These are phyloP conservation scores for Astrothelium macrocarpum DNA, from an alignment of 495 filamentous ascomycete species.

Conservation along the genomic window DNA sequence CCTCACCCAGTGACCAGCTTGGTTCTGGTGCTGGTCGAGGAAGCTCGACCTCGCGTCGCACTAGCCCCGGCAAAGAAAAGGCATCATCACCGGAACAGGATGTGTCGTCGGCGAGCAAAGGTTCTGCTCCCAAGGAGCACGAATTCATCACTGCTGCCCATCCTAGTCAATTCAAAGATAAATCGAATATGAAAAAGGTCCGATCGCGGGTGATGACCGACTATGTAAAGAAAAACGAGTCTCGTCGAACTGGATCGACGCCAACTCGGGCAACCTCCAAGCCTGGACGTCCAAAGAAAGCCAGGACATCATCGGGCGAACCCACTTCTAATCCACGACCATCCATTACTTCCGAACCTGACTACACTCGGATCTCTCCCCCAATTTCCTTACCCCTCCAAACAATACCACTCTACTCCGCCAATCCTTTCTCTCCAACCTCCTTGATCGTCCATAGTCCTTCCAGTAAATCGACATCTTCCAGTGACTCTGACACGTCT, in stretches of 20 bases:
- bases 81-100: neutral
- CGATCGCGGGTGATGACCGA: constrained; percentile 15
- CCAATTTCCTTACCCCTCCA: neutral
- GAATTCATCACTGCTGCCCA: constrained; percentile 6
- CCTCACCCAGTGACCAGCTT: neutral
- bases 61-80: constrained; percentile 2
- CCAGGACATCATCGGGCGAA: neutral
- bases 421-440: neutral
- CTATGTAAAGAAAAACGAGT: constrained; percentile 11
- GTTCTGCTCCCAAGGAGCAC: neutral
- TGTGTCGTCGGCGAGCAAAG: neutral
- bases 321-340: neutral
- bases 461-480: neutral
- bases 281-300: neutral
- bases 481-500: neutral
- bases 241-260: neutral
- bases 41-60: neutral
- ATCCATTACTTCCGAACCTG: neutral
- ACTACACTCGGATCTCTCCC: neutral
- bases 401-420: neutral
- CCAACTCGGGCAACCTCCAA: neutral
- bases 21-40: neutral
- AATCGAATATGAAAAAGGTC: constrained; percentile 8
- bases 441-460: neutral
- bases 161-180: constrained; percentile 13